Percentiles rank a stretch among this genome's conserved stretches.
phyloP scores from a whole-genome alignment of 1,284 basidiomycete genomes.

The Ganoderma sp. region DNA sequence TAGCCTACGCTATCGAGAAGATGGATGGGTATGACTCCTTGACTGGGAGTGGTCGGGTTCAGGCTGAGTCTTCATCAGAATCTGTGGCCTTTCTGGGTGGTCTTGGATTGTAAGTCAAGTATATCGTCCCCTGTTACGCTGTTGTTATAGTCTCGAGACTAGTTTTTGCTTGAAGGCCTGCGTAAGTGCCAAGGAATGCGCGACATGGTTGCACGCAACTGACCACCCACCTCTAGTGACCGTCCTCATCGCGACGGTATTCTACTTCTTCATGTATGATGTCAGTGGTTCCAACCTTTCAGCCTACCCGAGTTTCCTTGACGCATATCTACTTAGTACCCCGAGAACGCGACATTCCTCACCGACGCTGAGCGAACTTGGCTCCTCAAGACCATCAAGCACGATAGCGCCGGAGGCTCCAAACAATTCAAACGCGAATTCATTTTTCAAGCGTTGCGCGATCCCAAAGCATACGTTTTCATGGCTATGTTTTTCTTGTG shows the following conservation, averaged over 20 bases:
- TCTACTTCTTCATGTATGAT: constrained; percentile 17
- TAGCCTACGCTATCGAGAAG: constrained; percentile 20
- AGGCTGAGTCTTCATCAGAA: constrained; percentile 4
- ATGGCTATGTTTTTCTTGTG: constrained; percentile 26
- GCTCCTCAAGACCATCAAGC: constrained; percentile 41
- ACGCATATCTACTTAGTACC: constrained; percentile 8
- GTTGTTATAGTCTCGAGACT: not conserved
- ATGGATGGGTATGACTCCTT: constrained; percentile 13
- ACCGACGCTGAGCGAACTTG: constrained; percentile 38
- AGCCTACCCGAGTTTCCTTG: not conserved
- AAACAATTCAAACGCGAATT: constrained; percentile 36
- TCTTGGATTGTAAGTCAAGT: constrained; percentile 16
- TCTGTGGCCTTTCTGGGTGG: constrained; percentile 11
- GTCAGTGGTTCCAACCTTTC: not conserved
- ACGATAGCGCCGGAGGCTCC: constrained; percentile 28
- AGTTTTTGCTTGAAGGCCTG: constrained; percentile 16
- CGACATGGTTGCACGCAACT: too few species aligned
- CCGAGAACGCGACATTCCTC: constrained; percentile 35
- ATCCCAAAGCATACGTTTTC: constrained; percentile 52
- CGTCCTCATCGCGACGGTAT: constrained; percentile 2
- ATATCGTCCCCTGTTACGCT: not conserved
- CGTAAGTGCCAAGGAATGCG: not conserved
- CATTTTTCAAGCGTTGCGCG: constrained; percentile 34
- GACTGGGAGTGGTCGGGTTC: not conserved
- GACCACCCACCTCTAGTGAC: constrained; percentile 4